These are phyloP conservation scores for Exobasidium rhododendri DNA, from an alignment of 1,284 basidiomycete species.

Conservation along the genomic window DNA sequence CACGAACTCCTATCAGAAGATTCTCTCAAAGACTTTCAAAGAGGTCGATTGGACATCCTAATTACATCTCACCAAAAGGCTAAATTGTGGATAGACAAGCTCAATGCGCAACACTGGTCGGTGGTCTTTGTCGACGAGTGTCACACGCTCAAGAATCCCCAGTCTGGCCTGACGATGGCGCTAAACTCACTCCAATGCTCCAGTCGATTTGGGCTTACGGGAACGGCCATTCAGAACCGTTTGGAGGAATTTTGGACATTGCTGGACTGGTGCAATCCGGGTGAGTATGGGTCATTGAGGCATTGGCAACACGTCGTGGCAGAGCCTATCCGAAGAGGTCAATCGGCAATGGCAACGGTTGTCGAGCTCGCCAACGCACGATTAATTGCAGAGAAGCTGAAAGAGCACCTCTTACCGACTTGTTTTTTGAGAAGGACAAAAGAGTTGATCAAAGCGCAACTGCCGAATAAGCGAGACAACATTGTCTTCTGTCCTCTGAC, in stretches of 20 bases:
- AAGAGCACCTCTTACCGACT: slow-evolving; percentile 66
- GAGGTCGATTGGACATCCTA: slow-evolving; percentile 69
- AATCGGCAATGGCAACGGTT: slow-evolving; percentile 62
- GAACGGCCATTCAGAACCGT: slow-evolving; percentile 79
- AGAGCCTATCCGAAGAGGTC: slow-evolving; percentile 64
- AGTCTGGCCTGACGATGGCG: slow-evolving; percentile 63
- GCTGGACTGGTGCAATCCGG: slow-evolving; percentile 37
- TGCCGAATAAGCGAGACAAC: slow-evolving; percentile 76
- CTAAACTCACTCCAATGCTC: slow-evolving; percentile 66
- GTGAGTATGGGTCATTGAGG: slow-evolving; percentile 22
- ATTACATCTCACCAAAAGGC: slow-evolving; percentile 55
- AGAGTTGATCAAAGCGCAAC: slow-evolving; percentile 72
- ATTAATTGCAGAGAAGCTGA: slow-evolving; percentile 57
- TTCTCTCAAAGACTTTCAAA: slow-evolving; percentile 57
- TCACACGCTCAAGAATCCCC: slow-evolving; percentile 73
- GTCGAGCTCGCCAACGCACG: slow-evolving; percentile 63
- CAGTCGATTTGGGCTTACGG: slow-evolving; percentile 71
- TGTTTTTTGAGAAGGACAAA: slow-evolving; percentile 79
- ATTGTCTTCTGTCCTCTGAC: slow-evolving; percentile 86
- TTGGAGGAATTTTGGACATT: slow-evolving; percentile 75
- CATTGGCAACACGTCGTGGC: slow-evolving; percentile 2
- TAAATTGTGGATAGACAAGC: slow-evolving; percentile 64
- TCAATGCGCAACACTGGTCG: slow-evolving; percentile 61
- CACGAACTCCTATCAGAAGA: slow-evolving; percentile 20
- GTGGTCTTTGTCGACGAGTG: slow-evolving; percentile 70